Percentiles rank a stretch among this genome's conserved stretches.
phyloP scores from a whole-genome alignment of 345 rosid species.

The Salix exigua region DNA sequence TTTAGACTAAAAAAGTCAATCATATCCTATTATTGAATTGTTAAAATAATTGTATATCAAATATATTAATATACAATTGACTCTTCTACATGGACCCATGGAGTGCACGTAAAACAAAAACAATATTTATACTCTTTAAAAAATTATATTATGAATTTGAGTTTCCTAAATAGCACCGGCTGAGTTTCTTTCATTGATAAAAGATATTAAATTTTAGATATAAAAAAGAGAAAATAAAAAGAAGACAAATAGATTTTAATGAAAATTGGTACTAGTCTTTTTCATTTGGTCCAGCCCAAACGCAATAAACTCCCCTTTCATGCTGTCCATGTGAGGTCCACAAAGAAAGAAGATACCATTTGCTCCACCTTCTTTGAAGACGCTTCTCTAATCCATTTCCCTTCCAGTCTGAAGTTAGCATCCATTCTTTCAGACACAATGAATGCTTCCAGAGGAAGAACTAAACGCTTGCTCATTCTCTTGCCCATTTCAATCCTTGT shows the following conservation, averaged over 20 bases:
- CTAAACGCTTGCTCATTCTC: constrained; percentile 13
- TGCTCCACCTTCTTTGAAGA: not conserved
- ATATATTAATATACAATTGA: no score
- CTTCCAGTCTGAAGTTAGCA: not conserved
- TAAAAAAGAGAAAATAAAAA: no score
- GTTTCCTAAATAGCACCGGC: no score
- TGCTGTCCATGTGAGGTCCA: not conserved
- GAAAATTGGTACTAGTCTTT: not conserved
- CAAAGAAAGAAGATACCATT: not conserved
- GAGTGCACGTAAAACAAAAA: no score
- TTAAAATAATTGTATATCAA: no score
- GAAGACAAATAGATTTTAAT: not conserved
- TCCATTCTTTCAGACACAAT: constrained; percentile 1
- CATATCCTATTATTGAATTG: no score
- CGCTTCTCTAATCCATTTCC: not conserved
- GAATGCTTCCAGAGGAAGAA: constrained; percentile 12
- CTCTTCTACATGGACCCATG: no score
- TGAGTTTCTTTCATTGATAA: no score
- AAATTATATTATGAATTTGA: no score
- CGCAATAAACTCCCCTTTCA: not conserved
- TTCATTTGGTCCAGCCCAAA: not conserved
- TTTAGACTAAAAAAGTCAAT: no score
- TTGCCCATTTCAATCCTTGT: constrained; percentile 21
- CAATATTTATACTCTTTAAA: no score
- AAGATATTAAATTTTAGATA: no score